Evolutionary conservation across 805 yeast genomes (phyloP).

Genomic region (Osmozyma mogii): DNA sequence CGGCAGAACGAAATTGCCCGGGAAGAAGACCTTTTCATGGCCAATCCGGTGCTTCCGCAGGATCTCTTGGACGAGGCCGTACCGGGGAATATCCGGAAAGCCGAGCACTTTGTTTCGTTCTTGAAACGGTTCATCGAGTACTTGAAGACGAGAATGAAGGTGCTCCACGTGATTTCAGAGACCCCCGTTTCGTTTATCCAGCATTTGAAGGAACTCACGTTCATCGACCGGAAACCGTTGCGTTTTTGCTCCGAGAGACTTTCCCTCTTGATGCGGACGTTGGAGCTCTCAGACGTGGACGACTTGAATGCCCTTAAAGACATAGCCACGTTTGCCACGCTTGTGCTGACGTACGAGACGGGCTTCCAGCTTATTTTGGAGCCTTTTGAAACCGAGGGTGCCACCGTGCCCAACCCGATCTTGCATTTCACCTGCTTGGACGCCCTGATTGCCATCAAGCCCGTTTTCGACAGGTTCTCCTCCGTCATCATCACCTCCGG

Average conservation of each 20-base stretch:
- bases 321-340: conserved; percentile 93
- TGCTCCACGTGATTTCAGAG: conserved; percentile 93
- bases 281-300: conserved; percentile 82
- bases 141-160: conserved; percentile 95
- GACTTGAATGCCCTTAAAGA: conserved; percentile 91
- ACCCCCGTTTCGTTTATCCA: conserved; percentile 90
- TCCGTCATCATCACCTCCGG: conserved; percentile 96
- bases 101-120: conserved; percentile 94
- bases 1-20: conserved; percentile 68
- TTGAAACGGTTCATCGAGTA: conserved; percentile 89
- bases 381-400: conserved; percentile 90
- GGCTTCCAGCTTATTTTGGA: conserved; percentile 90
- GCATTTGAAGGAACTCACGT: conserved; percentile 88
- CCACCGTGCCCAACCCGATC: conserved; percentile 95
- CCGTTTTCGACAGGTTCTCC: conserved; percentile 87
- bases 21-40: conserved; percentile 62
- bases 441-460: conserved; percentile 96
- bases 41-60: conserved; percentile 79
- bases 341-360: conserved; percentile 88
- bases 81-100: conserved; percentile 95
- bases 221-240: conserved; percentile 85
- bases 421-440: conserved; percentile 90
- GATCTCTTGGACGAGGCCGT: conserved; percentile 88
- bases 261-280: conserved; percentile 78
- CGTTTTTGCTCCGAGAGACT: conserved; percentile 88